Evolutionary conservation across 306 rosid genomes (phyloP).

Genomic region (Styphnolobium japonicum): DNA sequence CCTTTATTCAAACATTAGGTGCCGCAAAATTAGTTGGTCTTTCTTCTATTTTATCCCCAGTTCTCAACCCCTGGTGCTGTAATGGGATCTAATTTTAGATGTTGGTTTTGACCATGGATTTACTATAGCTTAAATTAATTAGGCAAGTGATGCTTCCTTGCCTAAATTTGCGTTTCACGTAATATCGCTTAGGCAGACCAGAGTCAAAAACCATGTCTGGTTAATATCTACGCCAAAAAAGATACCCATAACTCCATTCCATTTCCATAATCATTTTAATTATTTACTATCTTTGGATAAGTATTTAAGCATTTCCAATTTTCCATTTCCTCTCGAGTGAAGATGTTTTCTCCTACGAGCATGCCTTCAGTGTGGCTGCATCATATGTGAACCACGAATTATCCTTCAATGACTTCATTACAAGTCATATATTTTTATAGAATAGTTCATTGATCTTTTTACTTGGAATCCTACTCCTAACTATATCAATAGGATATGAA

Average conservation of each 20-base stretch:
- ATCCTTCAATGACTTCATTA: not conserved
- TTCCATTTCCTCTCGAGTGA: not conserved
- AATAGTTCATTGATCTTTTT: not conserved
- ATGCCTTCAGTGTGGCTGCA: no score
- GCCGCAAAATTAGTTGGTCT: conserved; percentile 21
- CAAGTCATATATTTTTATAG: not conserved
- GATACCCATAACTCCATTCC: not conserved
- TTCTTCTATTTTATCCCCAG: not conserved
- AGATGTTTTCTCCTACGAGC: not conserved
- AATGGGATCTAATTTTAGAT: conserved; percentile 21
- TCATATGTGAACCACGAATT: not conserved
- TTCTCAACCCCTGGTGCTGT: not conserved
- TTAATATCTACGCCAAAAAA: not conserved
- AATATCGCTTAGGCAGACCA: not conserved
- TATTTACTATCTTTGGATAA: not conserved
- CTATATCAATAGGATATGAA: not conserved
- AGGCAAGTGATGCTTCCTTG: not conserved
- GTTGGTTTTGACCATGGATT: conserved; percentile 15
- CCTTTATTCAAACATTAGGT: not conserved
- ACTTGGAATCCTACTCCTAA: not conserved
- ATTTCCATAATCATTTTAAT: not conserved
- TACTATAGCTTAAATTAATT: not conserved
- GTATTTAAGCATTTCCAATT: not conserved
- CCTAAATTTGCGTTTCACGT: conserved; percentile 23
- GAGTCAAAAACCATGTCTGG: not conserved